Conservation (phyloP, 495 filamentous ascomycete genomes). For the Penicillium flavigenum region DNA sequence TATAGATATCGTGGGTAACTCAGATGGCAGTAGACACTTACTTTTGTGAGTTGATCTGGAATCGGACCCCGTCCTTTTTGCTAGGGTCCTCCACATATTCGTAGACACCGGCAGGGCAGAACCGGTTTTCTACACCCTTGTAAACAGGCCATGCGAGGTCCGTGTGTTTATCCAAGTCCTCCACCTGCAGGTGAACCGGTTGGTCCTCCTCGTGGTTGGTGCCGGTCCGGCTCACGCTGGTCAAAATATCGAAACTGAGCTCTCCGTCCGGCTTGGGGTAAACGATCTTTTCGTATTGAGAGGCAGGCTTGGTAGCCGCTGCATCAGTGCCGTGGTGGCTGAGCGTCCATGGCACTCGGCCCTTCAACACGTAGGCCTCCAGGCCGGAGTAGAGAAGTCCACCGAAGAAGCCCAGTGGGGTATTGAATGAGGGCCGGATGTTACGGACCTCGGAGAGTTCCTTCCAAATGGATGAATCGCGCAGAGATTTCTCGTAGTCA, state of each 20-base stretch:
- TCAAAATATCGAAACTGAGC: constrained; percentile 93
- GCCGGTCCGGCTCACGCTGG: constrained; percentile 86
- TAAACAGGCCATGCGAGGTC: constrained; percentile 79
- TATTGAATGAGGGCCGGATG: constrained; percentile 93
- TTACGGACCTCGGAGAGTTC: constrained; percentile 95
- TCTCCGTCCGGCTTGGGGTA: constrained; percentile 96
- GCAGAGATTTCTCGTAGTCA: constrained; percentile 90
- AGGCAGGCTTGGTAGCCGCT: constrained; percentile 76
- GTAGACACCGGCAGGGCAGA: constrained; percentile 98
- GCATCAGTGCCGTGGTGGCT: constrained; percentile 67
- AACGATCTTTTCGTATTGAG: constrained; percentile 81
- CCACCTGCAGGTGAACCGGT: constrained; percentile 90
- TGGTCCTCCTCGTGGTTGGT: constrained; percentile 99
- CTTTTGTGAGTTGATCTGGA: constrained; percentile 99
- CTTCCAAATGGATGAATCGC: constrained; percentile 84
- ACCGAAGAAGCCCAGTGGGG: constrained; percentile 77
- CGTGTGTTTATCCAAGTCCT: constrained; percentile 90
- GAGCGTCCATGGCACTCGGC: constrained; percentile 87
- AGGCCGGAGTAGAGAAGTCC: constrained; percentile 92
- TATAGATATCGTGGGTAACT: constrained; percentile 3
- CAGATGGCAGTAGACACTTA: constrained; percentile 49
- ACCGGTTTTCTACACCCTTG: constrained; percentile 94
- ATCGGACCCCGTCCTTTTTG: constrained; percentile 80
- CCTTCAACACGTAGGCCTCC: constrained; percentile 84
- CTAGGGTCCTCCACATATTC: constrained; percentile 92